Conservation (phyloP, 2,329 filamentous ascomycete genomes). For the Ceratocystis lukuohia region DNA sequence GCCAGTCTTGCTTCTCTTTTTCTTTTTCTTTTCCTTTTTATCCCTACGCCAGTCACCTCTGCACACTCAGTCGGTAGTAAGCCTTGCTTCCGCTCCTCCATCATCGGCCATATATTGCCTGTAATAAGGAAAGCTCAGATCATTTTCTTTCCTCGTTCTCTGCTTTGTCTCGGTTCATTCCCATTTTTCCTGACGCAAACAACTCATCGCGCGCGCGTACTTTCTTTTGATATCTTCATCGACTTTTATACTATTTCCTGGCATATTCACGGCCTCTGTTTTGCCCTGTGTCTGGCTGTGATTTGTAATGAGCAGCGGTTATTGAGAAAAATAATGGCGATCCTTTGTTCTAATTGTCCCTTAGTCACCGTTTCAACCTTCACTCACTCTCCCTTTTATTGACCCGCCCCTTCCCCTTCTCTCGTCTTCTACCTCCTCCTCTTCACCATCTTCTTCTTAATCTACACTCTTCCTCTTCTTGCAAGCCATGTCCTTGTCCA, state of each 20-base stretch:
- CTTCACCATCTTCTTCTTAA: background rate
- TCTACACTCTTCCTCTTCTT: background rate
- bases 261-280: background rate
- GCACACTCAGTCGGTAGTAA: background rate
- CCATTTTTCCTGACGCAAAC: slow-evolving; percentile 2
- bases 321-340: background rate
- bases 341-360: background rate
- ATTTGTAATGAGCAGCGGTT: background rate
- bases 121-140: slow-evolving; percentile 9
- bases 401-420: background rate
- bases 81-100: background rate
- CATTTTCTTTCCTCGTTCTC: slow-evolving; percentile 10
- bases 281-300: background rate
- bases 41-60: background rate
- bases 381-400: background rate
- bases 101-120: background rate
- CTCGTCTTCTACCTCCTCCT: background rate
- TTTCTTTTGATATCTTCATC: background rate
- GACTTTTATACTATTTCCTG: background rate
- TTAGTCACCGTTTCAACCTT: background rate
- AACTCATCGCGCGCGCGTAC: background rate
- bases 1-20: too few species aligned
- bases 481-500: background rate
- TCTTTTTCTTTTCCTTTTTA: background rate
- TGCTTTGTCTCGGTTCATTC: slow-evolving; percentile 5